Conservation (phyloP, 2,329 filamentous ascomycete genomes). For the Microdochium bolleyi region DNA sequence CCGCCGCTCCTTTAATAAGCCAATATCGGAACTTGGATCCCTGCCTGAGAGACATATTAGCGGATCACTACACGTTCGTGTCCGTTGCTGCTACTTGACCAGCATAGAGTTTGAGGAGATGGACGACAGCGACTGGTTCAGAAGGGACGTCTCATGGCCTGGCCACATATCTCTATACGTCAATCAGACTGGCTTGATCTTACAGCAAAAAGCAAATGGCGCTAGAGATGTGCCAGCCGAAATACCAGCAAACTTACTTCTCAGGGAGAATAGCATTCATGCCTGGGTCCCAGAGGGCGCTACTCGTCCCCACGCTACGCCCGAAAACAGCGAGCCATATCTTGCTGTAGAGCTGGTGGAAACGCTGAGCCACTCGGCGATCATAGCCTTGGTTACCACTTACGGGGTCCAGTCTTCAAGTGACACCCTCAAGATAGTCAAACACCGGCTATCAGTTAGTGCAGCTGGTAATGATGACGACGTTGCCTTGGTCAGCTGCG, state of each 20-base stretch:
- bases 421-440: constrained; percentile 50
- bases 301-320: constrained; percentile 5
- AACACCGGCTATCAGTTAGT: constrained; percentile 28
- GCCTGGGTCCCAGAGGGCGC: constrained; percentile 31
- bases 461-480: constrained; percentile 46
- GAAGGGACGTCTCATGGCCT: constrained; percentile 54
- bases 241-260: constrained; percentile 50
- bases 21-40: constrained; percentile 29
- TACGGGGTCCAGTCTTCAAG: constrained; percentile 30
- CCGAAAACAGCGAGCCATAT: constrained; percentile 35
- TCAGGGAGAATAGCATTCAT: constrained; percentile 54
- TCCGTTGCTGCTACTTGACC: constrained; percentile 51
- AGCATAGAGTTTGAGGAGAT: constrained; percentile 9
- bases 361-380: constrained; percentile 36
- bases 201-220: constrained; percentile 62
- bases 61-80: constrained; percentile 54
- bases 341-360: constrained; percentile 65
- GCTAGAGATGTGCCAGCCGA: constrained; percentile 72
- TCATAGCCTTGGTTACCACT: constrained; percentile 29
- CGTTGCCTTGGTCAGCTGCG: constrained; percentile 47
- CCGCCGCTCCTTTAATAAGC: constrained; percentile 21
- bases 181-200: constrained; percentile 50
- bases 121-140: constrained; percentile 48
- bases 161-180: constrained; percentile 70
- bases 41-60: constrained; percentile 17